Percentiles rank a stretch among this genome's conserved stretches.
phyloP scores from a whole-genome alignment of 2,329 filamentous ascomycete genomes.

The Cladosporium colombiae region DNA sequence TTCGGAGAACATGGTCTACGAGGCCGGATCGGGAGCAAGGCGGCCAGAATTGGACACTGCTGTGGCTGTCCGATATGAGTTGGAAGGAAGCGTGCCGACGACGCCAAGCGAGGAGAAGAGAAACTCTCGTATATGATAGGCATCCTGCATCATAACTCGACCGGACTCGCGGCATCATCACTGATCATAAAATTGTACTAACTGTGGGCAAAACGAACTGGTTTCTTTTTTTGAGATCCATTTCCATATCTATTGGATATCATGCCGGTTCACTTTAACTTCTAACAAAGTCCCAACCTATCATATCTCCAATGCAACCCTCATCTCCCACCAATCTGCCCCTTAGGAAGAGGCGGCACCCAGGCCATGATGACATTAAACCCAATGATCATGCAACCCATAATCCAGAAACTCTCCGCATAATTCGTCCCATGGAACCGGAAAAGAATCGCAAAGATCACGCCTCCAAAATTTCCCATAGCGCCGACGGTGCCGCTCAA shows the following conservation, averaged over 20 bases:
- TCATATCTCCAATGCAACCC: background rate
- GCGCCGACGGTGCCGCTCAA: slow-evolving; percentile 76
- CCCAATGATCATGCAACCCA: slow-evolving; percentile 69
- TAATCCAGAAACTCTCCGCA: slow-evolving; percentile 66
- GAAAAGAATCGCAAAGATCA: slow-evolving; percentile 78
- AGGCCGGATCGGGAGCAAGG: slow-evolving; percentile 8
- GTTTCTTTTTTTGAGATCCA: background rate
- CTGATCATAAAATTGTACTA: background rate
- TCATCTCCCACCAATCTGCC: slow-evolving; percentile 48
- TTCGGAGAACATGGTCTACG: slow-evolving; percentile 10
- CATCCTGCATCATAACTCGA: background rate
- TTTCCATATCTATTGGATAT: background rate
- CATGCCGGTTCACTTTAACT: background rate
- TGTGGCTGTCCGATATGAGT: slow-evolving; percentile 1
- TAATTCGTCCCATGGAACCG: slow-evolving; percentile 70
- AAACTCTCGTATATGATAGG: background rate
- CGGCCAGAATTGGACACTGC: slow-evolving; percentile 11
- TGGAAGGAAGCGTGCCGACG: slow-evolving; percentile 1
- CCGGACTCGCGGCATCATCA: no score
- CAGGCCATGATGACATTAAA: slow-evolving; percentile 65
- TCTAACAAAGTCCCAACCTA: background rate
- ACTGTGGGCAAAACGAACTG: background rate
- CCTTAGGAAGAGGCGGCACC: slow-evolving; percentile 58
- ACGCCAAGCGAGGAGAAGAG: background rate
- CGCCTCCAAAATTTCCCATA: slow-evolving; percentile 69